These are phyloP conservation scores for Euphorbia schlechtendalii DNA, from an alignment of 441 rosid species.

Conservation along the genomic window DNA sequence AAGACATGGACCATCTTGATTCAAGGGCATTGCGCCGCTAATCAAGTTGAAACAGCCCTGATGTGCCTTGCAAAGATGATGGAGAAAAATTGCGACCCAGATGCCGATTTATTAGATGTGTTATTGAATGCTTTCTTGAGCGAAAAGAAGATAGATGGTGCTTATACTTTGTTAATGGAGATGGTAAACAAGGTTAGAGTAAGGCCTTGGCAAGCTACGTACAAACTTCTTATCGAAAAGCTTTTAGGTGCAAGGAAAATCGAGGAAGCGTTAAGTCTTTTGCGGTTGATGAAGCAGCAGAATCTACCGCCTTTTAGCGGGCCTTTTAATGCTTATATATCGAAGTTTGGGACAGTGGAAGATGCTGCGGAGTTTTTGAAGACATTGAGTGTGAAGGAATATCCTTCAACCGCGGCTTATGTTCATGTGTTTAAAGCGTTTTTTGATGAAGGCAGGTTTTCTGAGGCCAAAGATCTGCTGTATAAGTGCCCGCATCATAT, in stretches of 20 bases:
- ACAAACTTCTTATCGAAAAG: constrained; percentile 54
- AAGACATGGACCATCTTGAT: constrained; percentile 92
- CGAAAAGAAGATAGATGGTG: constrained; percentile 58
- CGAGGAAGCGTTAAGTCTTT: constrained; percentile 70
- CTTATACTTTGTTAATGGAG: constrained; percentile 49
- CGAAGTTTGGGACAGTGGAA: constrained; percentile 63
- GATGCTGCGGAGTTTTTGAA: constrained; percentile 64
- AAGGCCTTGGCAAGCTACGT: constrained; percentile 83
- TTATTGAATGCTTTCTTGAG: constrained; percentile 53
- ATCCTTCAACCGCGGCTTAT: constrained; percentile 55
- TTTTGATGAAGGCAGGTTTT: constrained; percentile 61
- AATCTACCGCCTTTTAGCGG: constrained; percentile 50
- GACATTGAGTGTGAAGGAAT: constrained; percentile 49
- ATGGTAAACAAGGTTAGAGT: constrained; percentile 43
- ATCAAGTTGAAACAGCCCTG: constrained; percentile 54
- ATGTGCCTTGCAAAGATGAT: constrained; percentile 52
- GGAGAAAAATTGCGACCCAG: constrained; percentile 45
- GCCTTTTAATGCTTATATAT: constrained; percentile 54
- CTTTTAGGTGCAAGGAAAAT: constrained; percentile 61
- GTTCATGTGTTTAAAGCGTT: constrained; percentile 46
- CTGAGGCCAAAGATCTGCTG: constrained; percentile 70
- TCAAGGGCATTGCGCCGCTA: constrained; percentile 67
- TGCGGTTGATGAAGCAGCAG: constrained; percentile 59
- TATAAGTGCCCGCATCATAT: constrained; percentile 70
- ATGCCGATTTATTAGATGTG: constrained; percentile 61